A percentile compares a stretch with the other conserved stretches of the same genome.
Conservation (phyloP, 1,284 basidiomycete species). For the Malassezia dermatis region DNA sequence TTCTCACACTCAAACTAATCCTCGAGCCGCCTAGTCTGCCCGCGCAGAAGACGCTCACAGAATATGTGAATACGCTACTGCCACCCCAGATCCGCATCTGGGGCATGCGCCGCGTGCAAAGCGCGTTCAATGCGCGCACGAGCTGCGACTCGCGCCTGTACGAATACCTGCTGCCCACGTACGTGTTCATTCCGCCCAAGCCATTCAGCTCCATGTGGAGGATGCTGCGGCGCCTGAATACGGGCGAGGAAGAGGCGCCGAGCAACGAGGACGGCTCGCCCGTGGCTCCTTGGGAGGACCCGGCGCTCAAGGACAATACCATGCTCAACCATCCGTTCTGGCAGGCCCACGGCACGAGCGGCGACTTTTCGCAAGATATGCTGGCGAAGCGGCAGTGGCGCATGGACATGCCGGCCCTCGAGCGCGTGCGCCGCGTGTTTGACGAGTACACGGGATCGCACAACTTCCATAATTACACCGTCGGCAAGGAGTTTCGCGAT, state of each 20-base stretch:
- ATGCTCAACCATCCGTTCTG: constrained; percentile 42
- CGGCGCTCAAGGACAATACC: constrained; percentile 9
- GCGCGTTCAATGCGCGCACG: constrained; percentile 79
- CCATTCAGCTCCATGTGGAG: constrained; percentile 52
- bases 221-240: constrained; percentile 26
- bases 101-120: constrained; percentile 76
- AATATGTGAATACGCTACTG: constrained; percentile 72
- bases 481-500: constrained; percentile 74
- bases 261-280: constrained; percentile 13
- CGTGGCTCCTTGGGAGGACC: constrained; percentile 14
- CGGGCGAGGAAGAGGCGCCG: constrained; percentile 15
- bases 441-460: constrained; percentile 29
- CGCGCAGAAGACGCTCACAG: constrained; percentile 52
- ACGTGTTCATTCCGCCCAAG: constrained; percentile 82
- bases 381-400: constrained; percentile 37
- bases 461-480: constrained; percentile 96
- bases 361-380: constrained; percentile 30
- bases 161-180: constrained; percentile 91
- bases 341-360: constrained; percentile 21
- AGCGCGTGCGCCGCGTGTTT: constrained; percentile 30
- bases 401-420: constrained; percentile 20
- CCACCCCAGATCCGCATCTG: constrained; percentile 86
- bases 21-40: constrained; percentile 28
- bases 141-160: constrained; percentile 74
- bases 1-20: constrained; percentile 51